Evolutionary conservation across 228 moss, liverwort and hornwort species (phyloP).

Genomic region (Sphagnum fallax): DNA sequence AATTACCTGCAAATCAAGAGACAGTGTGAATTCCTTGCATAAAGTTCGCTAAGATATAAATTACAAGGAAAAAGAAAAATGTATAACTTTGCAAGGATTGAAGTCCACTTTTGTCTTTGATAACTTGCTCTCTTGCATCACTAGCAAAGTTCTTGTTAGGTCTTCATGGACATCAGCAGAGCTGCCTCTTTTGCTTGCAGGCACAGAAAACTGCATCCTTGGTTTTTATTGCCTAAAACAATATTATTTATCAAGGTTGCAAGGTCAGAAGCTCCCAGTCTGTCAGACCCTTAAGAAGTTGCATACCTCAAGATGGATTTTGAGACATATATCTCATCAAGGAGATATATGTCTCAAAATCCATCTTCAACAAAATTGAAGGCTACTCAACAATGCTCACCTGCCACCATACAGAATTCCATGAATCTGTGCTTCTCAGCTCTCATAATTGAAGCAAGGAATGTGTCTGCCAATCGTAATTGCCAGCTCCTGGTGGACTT

Average conservation of each 20-base stretch:
- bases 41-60: background rate
- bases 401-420: slow-evolving; percentile 92
- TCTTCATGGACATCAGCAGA: slow-evolving; percentile 32
- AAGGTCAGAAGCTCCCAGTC: too few relatives aligned
- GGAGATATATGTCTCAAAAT: background rate
- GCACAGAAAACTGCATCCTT: slow-evolving; percentile 66
- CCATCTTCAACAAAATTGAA: background rate
- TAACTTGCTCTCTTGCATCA: slow-evolving; percentile 39
- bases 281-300: too few relatives aligned
- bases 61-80: slow-evolving; percentile 11
- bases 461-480: slow-evolving; percentile 62
- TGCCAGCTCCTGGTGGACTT: slow-evolving; percentile 14
- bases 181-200: slow-evolving; percentile 42
- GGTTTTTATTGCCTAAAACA: slow-evolving; percentile 72
- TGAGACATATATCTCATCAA: background rate
- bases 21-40: background rate
- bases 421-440: slow-evolving; percentile 74
- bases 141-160: slow-evolving; percentile 43
- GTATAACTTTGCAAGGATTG: slow-evolving; percentile 67
- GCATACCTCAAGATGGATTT: too few relatives aligned
- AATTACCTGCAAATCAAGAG: slow-evolving; percentile 44
- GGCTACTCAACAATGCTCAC: slow-evolving; percentile 15
- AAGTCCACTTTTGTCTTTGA: slow-evolving; percentile 31
- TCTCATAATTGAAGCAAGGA: slow-evolving; percentile 52
- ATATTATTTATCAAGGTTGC: too few relatives aligned